A percentile compares a stretch with the other conserved stretches of the same genome.
These are phyloP conservation scores for Oryza brachyantha DNA, from an alignment of 176 grass and related monocot species.

Conservation along the genomic window DNA sequence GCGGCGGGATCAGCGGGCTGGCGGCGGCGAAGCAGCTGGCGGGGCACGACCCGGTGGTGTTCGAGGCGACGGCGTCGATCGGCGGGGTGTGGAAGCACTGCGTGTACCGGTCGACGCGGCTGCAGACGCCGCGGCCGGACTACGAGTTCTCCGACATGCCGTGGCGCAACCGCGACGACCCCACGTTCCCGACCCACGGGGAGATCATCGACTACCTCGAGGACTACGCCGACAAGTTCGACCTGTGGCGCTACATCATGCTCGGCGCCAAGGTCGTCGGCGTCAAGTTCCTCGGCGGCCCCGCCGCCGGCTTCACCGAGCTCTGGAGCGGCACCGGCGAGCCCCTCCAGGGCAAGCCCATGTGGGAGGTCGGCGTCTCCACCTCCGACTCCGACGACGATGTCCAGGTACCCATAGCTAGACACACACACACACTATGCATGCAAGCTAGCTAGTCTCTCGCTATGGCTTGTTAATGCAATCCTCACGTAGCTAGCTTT, in stretches of 20 bases:
- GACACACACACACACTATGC: too few species aligned
- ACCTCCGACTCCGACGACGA: constrained; percentile 13
- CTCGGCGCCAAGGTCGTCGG: constrained; percentile 70
- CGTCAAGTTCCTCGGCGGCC: constrained; percentile 64
- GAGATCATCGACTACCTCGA: constrained; percentile 93
- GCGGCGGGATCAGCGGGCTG: constrained; percentile 79
- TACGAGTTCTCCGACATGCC: constrained; percentile 95
- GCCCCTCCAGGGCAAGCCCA: constrained; percentile 47
- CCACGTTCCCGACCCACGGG: constrained; percentile 67
- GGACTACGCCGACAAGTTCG: constrained; percentile 68
- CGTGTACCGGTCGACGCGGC: constrained; percentile 73
- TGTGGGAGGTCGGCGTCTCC: constrained; percentile 87
- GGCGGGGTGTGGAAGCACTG: constrained; percentile 96
- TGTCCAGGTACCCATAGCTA: constrained; percentile 52
- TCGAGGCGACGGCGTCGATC: constrained; percentile 72
- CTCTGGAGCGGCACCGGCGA: constrained; percentile 62
- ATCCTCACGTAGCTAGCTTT: not conserved
- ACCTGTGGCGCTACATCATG: constrained; percentile 65
- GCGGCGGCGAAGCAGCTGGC: constrained; percentile 84
- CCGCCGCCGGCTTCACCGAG: constrained; percentile 40
- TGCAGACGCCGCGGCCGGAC: constrained; percentile 85
- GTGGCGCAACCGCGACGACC: constrained; percentile 77
- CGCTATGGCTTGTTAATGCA: too few species aligned
- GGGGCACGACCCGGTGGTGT: constrained; percentile 63
- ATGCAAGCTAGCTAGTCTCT: too few species aligned